Base-by-base conservation (phyloP, 75 land plant genomes). In the Azolla pinnata region DNA sequence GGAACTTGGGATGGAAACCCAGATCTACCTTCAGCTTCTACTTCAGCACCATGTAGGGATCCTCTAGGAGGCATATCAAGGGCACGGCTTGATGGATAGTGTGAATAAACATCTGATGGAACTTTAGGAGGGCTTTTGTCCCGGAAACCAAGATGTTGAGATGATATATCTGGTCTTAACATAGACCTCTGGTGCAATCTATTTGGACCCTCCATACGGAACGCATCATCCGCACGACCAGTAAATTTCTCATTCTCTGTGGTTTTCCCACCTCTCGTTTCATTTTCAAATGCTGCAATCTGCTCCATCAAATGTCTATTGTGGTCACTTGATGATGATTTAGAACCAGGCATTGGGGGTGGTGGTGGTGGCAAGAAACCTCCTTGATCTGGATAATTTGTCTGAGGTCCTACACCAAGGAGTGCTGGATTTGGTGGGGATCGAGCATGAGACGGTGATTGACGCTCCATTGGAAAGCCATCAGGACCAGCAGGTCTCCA, bases 51-150 rank as follows among this genome's bases (percentile, higher is more conserved):
- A 48, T 34, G 51, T 3, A 31, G 35, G n/a, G 26, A 54, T 0
- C 54, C 67, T 31, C 54, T 59, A 63, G 29, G 56, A 35, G 56
- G 30, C 53, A 53, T 17, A 20, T 54, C 38, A 33, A 35, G 30
- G 16, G 65, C 24, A 10, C 40, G 35, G 27, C n/a, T 18, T 32
- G 59, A 27, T 56, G 40, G 60, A 45, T 62, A 56, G 8, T 62
- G 60, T 25, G 71, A 72, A 31, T 72, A 57, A 14, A 59, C 31
- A 33, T 69, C 65, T 33, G 69, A 63, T 49, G 77, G 42, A 21
- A 25, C 53, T 23, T 66, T 61, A 29, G 53, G 7, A 27, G 59
- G 44, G 33, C 59, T 53, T 31, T 26, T 34, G 5, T 33, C 57
- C 29, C 24, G 25, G 8, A 17, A 53, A 30, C 33, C 24, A 2